A percentile compares a stretch with the other conserved stretches of the same genome.
phyloP scores from a whole-genome alignment of 805 yeast species.

The Millerozyma acaciae region DNA sequence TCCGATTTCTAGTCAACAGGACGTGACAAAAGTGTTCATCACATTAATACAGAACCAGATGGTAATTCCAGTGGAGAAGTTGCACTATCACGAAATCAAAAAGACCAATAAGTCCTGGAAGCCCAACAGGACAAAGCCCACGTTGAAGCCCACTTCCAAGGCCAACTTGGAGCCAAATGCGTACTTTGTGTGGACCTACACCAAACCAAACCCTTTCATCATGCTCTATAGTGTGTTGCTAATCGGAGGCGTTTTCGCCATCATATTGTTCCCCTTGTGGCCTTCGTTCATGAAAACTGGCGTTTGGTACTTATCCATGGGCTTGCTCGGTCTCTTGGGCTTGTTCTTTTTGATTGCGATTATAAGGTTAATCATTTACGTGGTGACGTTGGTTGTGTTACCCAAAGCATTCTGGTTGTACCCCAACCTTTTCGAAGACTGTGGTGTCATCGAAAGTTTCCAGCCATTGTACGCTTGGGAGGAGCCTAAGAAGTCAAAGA shows the following conservation, averaged over 20 bases:
- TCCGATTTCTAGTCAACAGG: constrained; percentile 44
- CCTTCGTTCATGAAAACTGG: constrained; percentile 84
- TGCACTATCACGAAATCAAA: constrained; percentile 65
- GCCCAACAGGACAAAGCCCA: constrained; percentile 64
- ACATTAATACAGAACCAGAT: constrained; percentile 68
- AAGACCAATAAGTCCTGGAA: constrained; percentile 48
- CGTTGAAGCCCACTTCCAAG: constrained; percentile 49
- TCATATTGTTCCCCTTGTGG: constrained; percentile 91
- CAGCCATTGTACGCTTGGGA: constrained; percentile 86
- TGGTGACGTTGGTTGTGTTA: constrained; percentile 52
- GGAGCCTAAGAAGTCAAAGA: constrained; percentile 34
- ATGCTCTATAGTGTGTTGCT: constrained; percentile 61
- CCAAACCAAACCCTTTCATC: constrained; percentile 65
- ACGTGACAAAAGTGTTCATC: constrained; percentile 62
- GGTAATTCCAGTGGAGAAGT: constrained; percentile 70
- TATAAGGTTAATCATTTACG: constrained; percentile 67
- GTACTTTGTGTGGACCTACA: constrained; percentile 82
- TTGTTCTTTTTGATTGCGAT: constrained; percentile 76
- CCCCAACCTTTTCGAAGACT: constrained; percentile 94
- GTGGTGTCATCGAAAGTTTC: constrained; percentile 90
- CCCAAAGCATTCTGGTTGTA: constrained; percentile 90
- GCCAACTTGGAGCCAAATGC: constrained; percentile 61
- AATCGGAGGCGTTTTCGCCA: constrained; percentile 56
- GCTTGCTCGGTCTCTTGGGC: constrained; percentile 66
- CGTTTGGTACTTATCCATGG: constrained; percentile 87